Percentiles rank a stretch among this genome's conserved stretches.
Conservation (phyloP, 2,329 filamentous ascomycete species). For the Penicillium sp. region DNA sequence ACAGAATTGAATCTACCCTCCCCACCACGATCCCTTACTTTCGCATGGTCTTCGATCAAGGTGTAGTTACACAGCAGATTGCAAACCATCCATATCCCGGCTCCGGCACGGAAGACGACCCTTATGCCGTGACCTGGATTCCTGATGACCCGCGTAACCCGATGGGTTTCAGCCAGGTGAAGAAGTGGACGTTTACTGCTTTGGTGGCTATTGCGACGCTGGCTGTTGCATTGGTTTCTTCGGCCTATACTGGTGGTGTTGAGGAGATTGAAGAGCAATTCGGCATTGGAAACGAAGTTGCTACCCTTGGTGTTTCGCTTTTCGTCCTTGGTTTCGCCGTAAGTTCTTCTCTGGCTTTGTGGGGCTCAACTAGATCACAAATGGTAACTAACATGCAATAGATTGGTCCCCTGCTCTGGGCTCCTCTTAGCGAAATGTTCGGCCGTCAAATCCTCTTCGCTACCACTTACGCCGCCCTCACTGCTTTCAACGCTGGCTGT, state of each 20-base stretch:
- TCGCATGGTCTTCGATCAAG: slow-evolving; percentile 60
- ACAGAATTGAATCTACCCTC: slow-evolving; percentile 34
- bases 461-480: slow-evolving; percentile 59
- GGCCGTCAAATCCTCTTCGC: slow-evolving; percentile 59
- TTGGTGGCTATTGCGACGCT: slow-evolving; percentile 69
- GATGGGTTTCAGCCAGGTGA: slow-evolving; percentile 58
- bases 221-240: slow-evolving; percentile 70
- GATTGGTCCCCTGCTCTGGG: slow-evolving; percentile 67
- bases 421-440: slow-evolving; percentile 66
- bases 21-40: slow-evolving; percentile 48
- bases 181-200: slow-evolving; percentile 69
- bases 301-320: slow-evolving; percentile 65
- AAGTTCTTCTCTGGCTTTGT: slow-evolving; percentile 3
- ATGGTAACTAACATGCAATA: slow-evolving; percentile 34
- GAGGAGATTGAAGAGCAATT: slow-evolving; percentile 59
- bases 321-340: slow-evolving; percentile 64
- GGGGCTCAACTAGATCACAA: neutral
- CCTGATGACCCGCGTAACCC: slow-evolving; percentile 69
- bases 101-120: slow-evolving; percentile 66
- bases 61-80: slow-evolving; percentile 61
- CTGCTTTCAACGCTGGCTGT: slow-evolving; percentile 62
- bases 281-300: slow-evolving; percentile 55
- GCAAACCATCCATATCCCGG: slow-evolving; percentile 61
- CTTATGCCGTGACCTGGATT: slow-evolving; percentile 70
- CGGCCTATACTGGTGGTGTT: slow-evolving; percentile 51